A percentile compares a stretch with the other conserved stretches of the same genome.
These are phyloP conservation scores for Leccinum griseonigrum DNA, from an alignment of 1,284 basidiomycete species.

Conservation along the genomic window DNA sequence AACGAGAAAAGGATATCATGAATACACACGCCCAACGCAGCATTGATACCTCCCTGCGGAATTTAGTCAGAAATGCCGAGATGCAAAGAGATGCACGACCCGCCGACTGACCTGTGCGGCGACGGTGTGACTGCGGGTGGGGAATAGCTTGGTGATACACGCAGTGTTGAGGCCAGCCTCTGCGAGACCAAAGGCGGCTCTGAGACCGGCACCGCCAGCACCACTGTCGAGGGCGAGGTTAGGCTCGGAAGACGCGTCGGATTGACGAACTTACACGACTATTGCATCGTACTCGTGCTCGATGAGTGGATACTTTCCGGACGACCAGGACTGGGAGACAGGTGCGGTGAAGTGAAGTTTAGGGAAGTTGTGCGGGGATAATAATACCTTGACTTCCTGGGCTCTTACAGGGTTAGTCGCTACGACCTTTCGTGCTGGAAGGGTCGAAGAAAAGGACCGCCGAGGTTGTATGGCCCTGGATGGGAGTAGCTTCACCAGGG, in stretches of 20 bases:
- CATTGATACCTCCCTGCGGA: conserved; percentile 94
- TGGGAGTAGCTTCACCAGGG: conserved; percentile 41
- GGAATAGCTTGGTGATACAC: conserved; percentile 99
- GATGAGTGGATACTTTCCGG: conserved; percentile 91
- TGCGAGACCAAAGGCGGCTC: conserved; percentile 98
- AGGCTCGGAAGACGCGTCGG: conserved; percentile 6
- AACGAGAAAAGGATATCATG: conserved; percentile 9
- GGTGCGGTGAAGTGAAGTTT: conserved; percentile 11
- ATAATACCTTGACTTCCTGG: conserved; percentile 71
- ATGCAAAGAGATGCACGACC: not conserved
- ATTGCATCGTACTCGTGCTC: conserved; percentile 98
- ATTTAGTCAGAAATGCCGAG: conserved; percentile 16
- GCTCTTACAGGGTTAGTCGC: conserved; percentile 80
- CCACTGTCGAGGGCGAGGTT: conserved; percentile 53
- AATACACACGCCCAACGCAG: conserved; percentile 86
- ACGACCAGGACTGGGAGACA: conserved; percentile 60
- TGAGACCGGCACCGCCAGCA: conserved; percentile 96
- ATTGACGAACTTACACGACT: conserved; percentile 75
- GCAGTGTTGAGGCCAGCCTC: conserved; percentile 98
- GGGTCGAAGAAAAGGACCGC: conserved; percentile 63
- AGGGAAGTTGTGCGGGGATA: conserved; percentile 13
- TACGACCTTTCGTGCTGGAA: conserved; percentile 59
- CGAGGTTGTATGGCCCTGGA: conserved; percentile 44
- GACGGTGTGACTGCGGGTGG: conserved; percentile 98
- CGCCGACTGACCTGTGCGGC: conserved; percentile 83